Conservation (phyloP, 2,329 filamentous ascomycete species). For the Acrodontium crateriforme region DNA sequence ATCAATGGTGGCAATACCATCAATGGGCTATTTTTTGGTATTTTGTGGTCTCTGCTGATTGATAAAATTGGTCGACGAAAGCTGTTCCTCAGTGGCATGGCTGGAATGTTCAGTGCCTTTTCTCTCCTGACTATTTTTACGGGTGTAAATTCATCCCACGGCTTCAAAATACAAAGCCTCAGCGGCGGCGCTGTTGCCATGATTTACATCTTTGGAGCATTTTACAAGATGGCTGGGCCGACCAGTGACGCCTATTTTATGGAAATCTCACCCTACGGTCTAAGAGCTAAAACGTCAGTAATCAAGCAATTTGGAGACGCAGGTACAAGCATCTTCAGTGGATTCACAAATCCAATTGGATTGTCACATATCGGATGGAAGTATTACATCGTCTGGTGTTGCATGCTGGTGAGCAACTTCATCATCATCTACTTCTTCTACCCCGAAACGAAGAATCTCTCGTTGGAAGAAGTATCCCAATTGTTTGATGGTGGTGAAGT, state of each 20-base stretch:
- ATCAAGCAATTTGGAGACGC: slow-evolving; percentile 1
- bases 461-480: neutral
- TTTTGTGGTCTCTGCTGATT: neutral
- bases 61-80: neutral
- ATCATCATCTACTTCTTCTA: slow-evolving; percentile 1
- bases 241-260: neutral
- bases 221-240: slow-evolving; percentile 1
- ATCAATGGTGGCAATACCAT: slow-evolving; percentile 22
- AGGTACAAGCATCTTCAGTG: slow-evolving; percentile 1
- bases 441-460: neutral
- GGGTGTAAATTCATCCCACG: neutral
- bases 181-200: neutral
- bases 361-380: neutral
- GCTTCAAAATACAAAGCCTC: neutral
- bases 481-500: neutral
- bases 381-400: slow-evolving; percentile 1
- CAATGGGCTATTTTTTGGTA: slow-evolving; percentile 9
- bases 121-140: neutral
- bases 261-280: neutral
- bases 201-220: slow-evolving; percentile 1
- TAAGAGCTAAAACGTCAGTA: neutral
- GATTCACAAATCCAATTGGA: neutral
- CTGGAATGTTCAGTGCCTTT: slow-evolving; percentile 1
- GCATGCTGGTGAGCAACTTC: slow-evolving; percentile 1
- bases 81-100: slow-evolving; percentile 1